Percentiles rank a stretch among this genome's conserved stretches.
phyloP scores from a whole-genome alignment of 75 land plant species.

The Gnetum montanum region DNA sequence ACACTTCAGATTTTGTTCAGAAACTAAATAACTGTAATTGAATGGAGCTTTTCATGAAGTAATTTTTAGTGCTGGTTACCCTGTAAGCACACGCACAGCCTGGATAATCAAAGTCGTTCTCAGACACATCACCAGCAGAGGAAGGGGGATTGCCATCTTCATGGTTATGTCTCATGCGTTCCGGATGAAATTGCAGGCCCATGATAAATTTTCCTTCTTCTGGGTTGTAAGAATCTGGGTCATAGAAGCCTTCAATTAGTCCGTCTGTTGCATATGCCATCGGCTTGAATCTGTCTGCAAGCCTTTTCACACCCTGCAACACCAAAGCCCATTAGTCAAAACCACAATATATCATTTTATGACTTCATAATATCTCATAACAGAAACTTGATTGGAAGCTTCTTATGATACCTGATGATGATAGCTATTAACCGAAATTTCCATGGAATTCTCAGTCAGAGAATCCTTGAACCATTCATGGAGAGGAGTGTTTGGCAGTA shows the following conservation, averaged over 20 bases:
- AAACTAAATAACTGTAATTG: too few relatives aligned
- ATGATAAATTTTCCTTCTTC: slow-evolving; percentile 90
- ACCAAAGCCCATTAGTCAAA: background rate
- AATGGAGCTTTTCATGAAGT: too few relatives aligned
- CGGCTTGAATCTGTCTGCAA: slow-evolving; percentile 79
- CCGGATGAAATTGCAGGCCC: slow-evolving; percentile 96
- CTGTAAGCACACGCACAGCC: slow-evolving; percentile 85
- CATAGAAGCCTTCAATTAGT: slow-evolving; percentile 84
- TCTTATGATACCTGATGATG: slow-evolving; percentile 50
- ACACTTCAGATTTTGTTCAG: too few relatives aligned
- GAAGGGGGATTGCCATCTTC: slow-evolving; percentile 21
- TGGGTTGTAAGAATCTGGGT: slow-evolving; percentile 83
- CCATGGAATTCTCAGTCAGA: slow-evolving; percentile 29
- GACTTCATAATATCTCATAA: background rate
- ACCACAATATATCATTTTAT: background rate
- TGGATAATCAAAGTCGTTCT: slow-evolving; percentile 63
- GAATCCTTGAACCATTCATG: slow-evolving; percentile 73
- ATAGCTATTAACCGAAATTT: slow-evolving; percentile 80
- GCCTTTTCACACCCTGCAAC: slow-evolving; percentile 75
- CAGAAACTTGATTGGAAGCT: background rate
- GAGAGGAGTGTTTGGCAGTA: slow-evolving; percentile 64
- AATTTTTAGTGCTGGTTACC: too few relatives aligned
- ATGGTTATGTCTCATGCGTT: slow-evolving; percentile 57
- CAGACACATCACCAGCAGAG: too few relatives aligned
- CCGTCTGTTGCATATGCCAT: slow-evolving; percentile 91